Conservation (phyloP, 805 yeast species). For the Sungouiozyma intestinalis region DNA sequence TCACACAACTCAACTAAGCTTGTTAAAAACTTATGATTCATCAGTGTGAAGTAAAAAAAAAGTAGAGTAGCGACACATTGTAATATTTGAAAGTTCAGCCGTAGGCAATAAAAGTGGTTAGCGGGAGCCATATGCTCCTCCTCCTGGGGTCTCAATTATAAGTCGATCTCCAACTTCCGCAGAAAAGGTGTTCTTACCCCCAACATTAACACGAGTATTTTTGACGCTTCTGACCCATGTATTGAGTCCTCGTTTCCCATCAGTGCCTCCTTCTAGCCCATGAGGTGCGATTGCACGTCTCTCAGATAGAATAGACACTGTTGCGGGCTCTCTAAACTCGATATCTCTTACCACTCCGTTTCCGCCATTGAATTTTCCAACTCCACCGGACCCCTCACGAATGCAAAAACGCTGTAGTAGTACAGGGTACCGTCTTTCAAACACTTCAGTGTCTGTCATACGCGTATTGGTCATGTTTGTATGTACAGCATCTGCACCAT, state of each 20-base stretch:
- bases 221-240: conserved; percentile 36
- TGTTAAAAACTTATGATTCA: too few species aligned
- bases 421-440: conserved; percentile 83
- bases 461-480: conserved; percentile 91
- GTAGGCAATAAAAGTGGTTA: too few species aligned
- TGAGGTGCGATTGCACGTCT: conserved; percentile 78
- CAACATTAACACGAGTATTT: conserved; percentile 37
- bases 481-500: conserved; percentile 84
- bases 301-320: conserved; percentile 76
- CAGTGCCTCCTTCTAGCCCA: conserved; percentile 75
- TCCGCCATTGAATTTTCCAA: conserved; percentile 66
- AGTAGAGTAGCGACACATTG: too few species aligned
- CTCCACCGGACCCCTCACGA: conserved; percentile 70
- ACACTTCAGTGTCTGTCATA: conserved; percentile 82
- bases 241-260: conserved; percentile 66
- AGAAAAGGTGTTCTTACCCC: conserved; percentile 60
- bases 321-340: conserved; percentile 62
- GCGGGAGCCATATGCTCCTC: conserved; percentile 67
- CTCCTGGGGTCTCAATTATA: conserved; percentile 70
- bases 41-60: too few species aligned
- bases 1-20: too few species aligned
- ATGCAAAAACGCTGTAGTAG: conserved; percentile 61
- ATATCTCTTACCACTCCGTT: conserved; percentile 80
- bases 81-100: too few species aligned
- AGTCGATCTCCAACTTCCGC: conserved; percentile 55